A percentile compares a stretch with the other conserved stretches of the same genome.
These are phyloP conservation scores for Lipomyces japonicus DNA, from an alignment of 805 yeast species.

Conservation along the genomic window DNA sequence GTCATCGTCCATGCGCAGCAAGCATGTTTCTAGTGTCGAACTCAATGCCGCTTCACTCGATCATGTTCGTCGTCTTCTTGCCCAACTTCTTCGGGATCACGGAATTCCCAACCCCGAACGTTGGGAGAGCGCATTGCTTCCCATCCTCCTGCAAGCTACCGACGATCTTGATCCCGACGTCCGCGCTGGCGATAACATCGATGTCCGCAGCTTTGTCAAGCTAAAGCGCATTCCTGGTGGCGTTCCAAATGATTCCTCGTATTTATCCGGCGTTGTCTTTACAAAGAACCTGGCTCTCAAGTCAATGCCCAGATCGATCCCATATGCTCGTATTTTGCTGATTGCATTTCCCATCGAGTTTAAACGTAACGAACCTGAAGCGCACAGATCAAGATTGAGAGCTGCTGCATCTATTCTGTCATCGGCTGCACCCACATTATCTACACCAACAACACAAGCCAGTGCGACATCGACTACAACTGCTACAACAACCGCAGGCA, in stretches of 20 bases:
- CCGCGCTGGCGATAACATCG: slow-evolving; percentile 66
- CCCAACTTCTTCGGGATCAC: slow-evolving; percentile 62
- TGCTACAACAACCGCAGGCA: not conserved
- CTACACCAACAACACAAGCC: too few species aligned
- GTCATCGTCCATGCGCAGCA: slow-evolving; percentile 27
- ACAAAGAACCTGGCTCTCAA: slow-evolving; percentile 79
- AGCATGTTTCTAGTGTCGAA: slow-evolving; percentile 37
- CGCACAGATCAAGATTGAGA: not conserved
- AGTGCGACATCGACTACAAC: too few species aligned
- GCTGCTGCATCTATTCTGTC: not conserved
- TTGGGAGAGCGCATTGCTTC: slow-evolving; percentile 60
- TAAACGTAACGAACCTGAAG: slow-evolving; percentile 57
- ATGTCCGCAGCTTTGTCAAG: slow-evolving; percentile 83
- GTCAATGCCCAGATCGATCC: slow-evolving; percentile 63
- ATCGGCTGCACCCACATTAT: too few species aligned
- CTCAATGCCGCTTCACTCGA: slow-evolving; percentile 34
- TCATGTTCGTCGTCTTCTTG: slow-evolving; percentile 51
- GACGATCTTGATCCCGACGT: slow-evolving; percentile 59
- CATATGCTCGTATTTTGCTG: slow-evolving; percentile 71
- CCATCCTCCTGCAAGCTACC: slow-evolving; percentile 52
- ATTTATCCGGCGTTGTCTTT: slow-evolving; percentile 76
- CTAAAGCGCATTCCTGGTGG: slow-evolving; percentile 84
- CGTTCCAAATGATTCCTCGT: slow-evolving; percentile 51
- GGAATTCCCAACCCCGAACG: slow-evolving; percentile 41
- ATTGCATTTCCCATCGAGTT: slow-evolving; percentile 89